Conservation (phyloP, 148 eudicot species). For the Spergularia bocconei region DNA sequence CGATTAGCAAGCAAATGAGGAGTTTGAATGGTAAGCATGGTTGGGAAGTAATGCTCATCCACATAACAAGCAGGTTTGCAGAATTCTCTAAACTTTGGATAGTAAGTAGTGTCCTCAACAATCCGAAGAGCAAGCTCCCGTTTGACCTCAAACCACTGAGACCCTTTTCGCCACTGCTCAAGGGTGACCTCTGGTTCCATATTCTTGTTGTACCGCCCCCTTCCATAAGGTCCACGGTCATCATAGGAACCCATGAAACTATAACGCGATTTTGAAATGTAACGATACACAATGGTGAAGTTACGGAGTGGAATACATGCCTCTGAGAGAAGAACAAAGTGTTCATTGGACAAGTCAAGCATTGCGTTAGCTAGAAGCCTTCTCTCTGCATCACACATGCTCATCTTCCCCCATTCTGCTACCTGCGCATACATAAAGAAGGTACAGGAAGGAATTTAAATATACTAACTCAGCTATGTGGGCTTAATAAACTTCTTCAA, state of each 20-base stretch:
- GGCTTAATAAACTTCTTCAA: too few species aligned
- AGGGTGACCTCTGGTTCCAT: slow-evolving; percentile 46
- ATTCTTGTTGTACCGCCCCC: slow-evolving; percentile 37
- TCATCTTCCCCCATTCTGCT: slow-evolving; percentile 49
- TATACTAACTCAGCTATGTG: too few species aligned
- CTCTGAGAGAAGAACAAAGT: slow-evolving; percentile 45
- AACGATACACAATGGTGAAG: slow-evolving; percentile 41
- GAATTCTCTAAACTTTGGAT: slow-evolving; percentile 40
- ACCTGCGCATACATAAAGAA: slow-evolving; percentile 14
- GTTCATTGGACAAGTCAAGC: slow-evolving; percentile 45
- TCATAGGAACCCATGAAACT: slow-evolving; percentile 51
- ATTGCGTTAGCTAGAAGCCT: slow-evolving; percentile 50
- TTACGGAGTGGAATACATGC: slow-evolving; percentile 49
- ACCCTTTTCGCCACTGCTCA: slow-evolving; percentile 48
- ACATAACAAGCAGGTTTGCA: slow-evolving; percentile 51
- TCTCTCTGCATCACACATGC: slow-evolving; percentile 58
- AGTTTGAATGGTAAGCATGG: slow-evolving; percentile 41
- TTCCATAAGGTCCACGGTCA: slow-evolving; percentile 42
- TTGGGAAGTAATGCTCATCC: slow-evolving; percentile 57
- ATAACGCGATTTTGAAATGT: slow-evolving; percentile 36
- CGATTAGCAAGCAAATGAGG: slow-evolving; percentile 44
- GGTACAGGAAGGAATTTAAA: too few species aligned
- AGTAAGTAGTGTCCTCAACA: slow-evolving; percentile 34
- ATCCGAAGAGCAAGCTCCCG: slow-evolving; percentile 43
- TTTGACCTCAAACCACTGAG: slow-evolving; percentile 52